These are phyloP conservation scores for Solanum chmielewskii DNA, from an alignment of 257 asterid genomes.

Conservation along the genomic window DNA sequence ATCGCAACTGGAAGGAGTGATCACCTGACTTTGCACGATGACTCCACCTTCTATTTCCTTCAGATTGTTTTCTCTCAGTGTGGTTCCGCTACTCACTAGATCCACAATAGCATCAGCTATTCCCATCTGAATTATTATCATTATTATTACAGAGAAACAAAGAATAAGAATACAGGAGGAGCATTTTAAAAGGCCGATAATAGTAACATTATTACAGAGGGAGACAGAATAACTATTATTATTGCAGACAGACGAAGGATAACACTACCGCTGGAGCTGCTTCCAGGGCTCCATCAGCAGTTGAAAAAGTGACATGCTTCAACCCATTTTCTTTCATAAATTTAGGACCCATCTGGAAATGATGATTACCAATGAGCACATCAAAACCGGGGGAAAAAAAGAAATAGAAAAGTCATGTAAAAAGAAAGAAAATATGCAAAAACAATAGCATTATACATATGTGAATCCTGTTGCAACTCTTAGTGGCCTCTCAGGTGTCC, in stretches of 20 bases:
- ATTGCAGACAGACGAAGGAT: background rate
- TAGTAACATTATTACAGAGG: background rate
- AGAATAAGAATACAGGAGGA: background rate
- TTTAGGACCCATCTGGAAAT: slow-evolving; percentile 76
- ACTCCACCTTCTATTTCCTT: slow-evolving; percentile 92
- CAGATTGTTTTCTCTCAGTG: slow-evolving; percentile 82
- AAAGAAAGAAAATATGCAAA: background rate
- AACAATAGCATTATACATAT: slow-evolving; percentile 37
- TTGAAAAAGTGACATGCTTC: slow-evolving; percentile 66
- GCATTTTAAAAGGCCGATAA: background rate
- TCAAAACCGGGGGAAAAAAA: background rate
- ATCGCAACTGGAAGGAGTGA: background rate
- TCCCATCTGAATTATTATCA: slow-evolving; percentile 59
- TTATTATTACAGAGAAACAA: background rate
- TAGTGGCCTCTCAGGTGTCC: slow-evolving; percentile 90
- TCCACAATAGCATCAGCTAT: slow-evolving; percentile 98
- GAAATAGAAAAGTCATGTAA: background rate
- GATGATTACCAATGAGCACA: background rate
- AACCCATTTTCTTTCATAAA: slow-evolving; percentile 81
- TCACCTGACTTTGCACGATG: slow-evolving; percentile 92
- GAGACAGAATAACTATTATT: background rate
- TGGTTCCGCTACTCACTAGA: slow-evolving; percentile 98
- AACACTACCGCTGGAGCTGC: slow-evolving; percentile 56
- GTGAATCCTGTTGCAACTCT: slow-evolving; percentile 97
- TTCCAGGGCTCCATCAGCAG: slow-evolving; percentile 98